Evolutionary conservation across 1,284 basidiomycete genomes (phyloP).

Genomic region (Chalciporus sp.): DNA sequence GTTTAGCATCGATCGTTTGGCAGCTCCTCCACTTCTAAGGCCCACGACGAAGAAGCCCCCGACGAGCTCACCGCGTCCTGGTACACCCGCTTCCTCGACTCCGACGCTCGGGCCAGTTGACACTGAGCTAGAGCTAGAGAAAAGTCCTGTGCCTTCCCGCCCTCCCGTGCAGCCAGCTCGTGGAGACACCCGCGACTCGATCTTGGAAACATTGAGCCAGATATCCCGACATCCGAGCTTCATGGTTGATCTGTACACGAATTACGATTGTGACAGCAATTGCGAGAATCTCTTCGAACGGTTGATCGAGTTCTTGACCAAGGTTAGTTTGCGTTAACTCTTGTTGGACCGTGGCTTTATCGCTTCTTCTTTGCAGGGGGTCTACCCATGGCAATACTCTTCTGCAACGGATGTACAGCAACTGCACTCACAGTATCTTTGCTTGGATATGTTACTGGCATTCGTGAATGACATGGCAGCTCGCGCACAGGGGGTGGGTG

Average conservation of each 20-base stretch:
- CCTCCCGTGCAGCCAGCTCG: constrained; percentile 75
- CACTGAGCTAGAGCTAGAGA: constrained; percentile 50
- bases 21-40: constrained; percentile 47
- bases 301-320: constrained; percentile 87
- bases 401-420: constrained; percentile 72
- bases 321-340: constrained; percentile 46
- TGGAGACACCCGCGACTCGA: constrained; percentile 87
- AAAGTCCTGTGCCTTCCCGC: constrained; percentile 54
- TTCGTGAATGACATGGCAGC: constrained; percentile 90
- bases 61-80: constrained; percentile 55
- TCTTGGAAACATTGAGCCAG: constrained; percentile 86
- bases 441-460: constrained; percentile 85
- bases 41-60: constrained; percentile 34
- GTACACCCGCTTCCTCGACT: constrained; percentile 52
- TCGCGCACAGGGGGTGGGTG: constrained; percentile 70
- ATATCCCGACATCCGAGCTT: constrained; percentile 83
- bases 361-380: constrained; percentile 52
- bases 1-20: constrained; percentile 90
- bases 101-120: constrained; percentile 48
- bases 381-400: constrained; percentile 67
- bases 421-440: constrained; percentile 82
- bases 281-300: constrained; percentile 96
- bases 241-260: constrained; percentile 94
- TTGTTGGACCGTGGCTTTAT: constrained; percentile 4
- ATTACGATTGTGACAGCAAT: constrained; percentile 97